These are phyloP conservation scores for Selaginella moellendorffii DNA, from an alignment of 75 land plant genomes.

Conservation along the genomic window DNA sequence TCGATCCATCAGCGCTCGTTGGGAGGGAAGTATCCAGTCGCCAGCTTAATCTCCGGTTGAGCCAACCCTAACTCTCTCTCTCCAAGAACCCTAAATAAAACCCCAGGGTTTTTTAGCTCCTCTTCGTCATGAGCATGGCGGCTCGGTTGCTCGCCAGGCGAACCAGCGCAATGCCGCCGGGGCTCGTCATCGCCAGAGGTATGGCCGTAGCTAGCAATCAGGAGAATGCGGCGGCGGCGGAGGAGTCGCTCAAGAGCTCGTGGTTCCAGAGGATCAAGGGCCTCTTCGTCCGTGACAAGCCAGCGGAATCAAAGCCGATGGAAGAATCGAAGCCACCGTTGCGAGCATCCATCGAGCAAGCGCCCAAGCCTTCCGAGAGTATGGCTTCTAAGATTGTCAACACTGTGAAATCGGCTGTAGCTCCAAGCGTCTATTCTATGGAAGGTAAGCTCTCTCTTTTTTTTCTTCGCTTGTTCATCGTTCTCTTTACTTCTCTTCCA, in stretches of 20 bases:
- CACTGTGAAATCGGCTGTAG: background rate
- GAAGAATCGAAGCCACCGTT: background rate
- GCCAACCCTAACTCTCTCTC: background rate
- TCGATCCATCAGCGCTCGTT: background rate
- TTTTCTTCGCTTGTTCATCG: too few species aligned
- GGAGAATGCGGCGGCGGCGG: background rate
- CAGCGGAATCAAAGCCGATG: background rate
- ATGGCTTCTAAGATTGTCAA: background rate
- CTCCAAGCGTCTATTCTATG: background rate
- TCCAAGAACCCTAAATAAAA: background rate
- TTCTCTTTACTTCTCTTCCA: slow-evolving; percentile 14
- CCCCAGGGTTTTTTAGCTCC: background rate
- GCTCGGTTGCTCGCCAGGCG: background rate
- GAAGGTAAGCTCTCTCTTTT: background rate
- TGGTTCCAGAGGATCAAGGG: background rate
- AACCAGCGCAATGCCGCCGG: background rate
- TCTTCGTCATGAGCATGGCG: background rate
- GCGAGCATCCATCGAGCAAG: background rate
- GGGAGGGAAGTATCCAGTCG: background rate
- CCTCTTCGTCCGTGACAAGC: background rate
- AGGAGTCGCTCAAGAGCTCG: background rate
- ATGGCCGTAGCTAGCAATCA: background rate
- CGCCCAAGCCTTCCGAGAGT: background rate
- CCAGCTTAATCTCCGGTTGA: background rate
- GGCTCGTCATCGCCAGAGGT: background rate